Conservation (phyloP, 306 rosid genomes). For the Pyrus bretschneideri region DNA sequence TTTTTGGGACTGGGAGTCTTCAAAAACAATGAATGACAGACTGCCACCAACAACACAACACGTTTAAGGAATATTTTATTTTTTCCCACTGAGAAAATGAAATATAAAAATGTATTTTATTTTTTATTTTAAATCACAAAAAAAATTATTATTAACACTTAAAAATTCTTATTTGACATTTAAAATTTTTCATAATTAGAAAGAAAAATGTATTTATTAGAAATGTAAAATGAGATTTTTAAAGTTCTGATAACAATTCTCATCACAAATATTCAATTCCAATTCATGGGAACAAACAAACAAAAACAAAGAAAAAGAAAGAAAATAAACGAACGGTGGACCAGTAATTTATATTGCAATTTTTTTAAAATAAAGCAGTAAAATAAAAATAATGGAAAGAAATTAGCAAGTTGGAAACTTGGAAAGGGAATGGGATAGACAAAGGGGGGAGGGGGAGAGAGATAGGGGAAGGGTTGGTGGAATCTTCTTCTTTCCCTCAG, state of each 20-base stretch:
- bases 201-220: too few species aligned
- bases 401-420: neutral
- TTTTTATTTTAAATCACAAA: too few species aligned
- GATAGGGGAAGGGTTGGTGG: neutral
- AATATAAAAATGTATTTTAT: too few species aligned
- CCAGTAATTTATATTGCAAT: too few species aligned
- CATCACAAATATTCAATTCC: neutral
- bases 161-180: too few species aligned
- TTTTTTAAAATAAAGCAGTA: too few species aligned
- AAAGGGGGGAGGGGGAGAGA: neutral
- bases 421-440: neutral
- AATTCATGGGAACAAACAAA: neutral
- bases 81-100: too few species aligned
- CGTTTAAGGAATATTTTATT: neutral
- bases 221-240: too few species aligned
- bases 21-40: neutral
- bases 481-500: slow-evolving; percentile 6
- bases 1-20: too few species aligned
- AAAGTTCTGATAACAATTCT: too few species aligned
- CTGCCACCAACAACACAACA: neutral
- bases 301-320: neutral
- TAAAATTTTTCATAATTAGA: too few species aligned
- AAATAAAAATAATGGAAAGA: neutral
- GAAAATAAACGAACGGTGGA: neutral
- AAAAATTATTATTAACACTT: too few species aligned